Conservation (phyloP, 306 rosid genomes). For the Vigna unguiculata region DNA sequence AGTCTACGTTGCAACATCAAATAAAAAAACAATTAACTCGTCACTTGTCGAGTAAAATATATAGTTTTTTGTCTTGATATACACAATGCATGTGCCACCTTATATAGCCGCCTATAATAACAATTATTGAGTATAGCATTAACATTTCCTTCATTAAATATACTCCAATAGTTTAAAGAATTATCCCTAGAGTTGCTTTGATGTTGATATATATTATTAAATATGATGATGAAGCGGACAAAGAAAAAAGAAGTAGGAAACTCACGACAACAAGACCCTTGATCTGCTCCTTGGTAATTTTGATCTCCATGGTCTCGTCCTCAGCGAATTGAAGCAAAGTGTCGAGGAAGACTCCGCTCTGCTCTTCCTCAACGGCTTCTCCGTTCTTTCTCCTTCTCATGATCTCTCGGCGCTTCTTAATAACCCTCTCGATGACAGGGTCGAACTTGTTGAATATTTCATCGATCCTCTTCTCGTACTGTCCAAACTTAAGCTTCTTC, state of each 20-base stretch:
- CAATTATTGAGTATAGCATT: not conserved
- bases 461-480: conserved; percentile 51
- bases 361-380: conserved; percentile 24
- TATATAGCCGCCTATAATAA: not conserved
- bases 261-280: conserved; percentile 52
- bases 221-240: not conserved
- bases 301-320: conserved; percentile 50
- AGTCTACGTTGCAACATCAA: not conserved
- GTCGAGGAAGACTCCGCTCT: conserved; percentile 44
- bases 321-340: conserved; percentile 49
- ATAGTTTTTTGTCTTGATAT: not conserved
- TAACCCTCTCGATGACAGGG: conserved; percentile 52
- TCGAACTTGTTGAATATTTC: conserved; percentile 44
- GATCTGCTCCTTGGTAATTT: conserved; percentile 53
- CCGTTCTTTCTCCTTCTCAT: conserved; percentile 40
- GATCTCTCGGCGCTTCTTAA: conserved; percentile 45
- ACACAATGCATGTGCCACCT: not conserved
- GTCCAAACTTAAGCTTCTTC: conserved; percentile 44
- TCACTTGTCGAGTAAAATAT: not conserved
- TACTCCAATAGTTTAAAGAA: not conserved
- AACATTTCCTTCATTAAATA: not conserved
- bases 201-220: too few relatives aligned
- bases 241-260: not conserved
- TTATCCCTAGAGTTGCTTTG: too few relatives aligned
- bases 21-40: not conserved